Base-by-base conservation (phyloP, 495 filamentous ascomycete species). In the Hyaloscypha finlandica region DNA sequence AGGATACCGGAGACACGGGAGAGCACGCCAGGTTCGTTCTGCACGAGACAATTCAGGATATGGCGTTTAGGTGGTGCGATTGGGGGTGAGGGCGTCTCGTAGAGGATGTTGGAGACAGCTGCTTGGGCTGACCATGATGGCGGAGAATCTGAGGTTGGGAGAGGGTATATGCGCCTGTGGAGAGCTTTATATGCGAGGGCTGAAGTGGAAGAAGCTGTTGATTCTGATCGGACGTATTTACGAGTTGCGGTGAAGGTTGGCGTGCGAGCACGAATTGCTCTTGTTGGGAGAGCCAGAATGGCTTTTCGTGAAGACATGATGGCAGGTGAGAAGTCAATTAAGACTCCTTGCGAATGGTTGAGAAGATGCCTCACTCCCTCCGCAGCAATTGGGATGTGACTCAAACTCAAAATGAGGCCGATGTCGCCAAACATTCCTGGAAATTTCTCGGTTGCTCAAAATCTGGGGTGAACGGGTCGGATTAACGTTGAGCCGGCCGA, bases 151-250 rank as follows among this genome's bases (percentile, higher is more conserved):
- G 81, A 80, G 22, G 88, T 88, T 60, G 95, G 94, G 52, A 97
- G 89, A 48, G 92, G 88, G 55, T 90, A 87, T 42, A 92, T 89
- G 52, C 94, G 92, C 67, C 91, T 92, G 75, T 97, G 95, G 70
- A 97, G 86, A 72, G 95, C 92, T 84, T 99, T 99, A 88, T 99
- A 99, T 73, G 93, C 93, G 69, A 98, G 85, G 56, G 95, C 94
- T 42, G 92, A 92, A 71, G 94, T 98, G 54, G 94, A 96, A 66
- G 88, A 91, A 75, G 86, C 78, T 59, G 71, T 75, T 53, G 68
- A 70, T 58, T 75, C 69, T 31, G 64, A 2, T 56, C 70, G 58
- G 3, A 53, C n/a, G 30, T 63, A 51, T 57, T 65, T 64, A 14
- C 45, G 67, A 57, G 64, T 20, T 56, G 59, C 25, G 52, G 20